A percentile compares a stretch with the other conserved stretches of the same genome.
phyloP scores from a whole-genome alignment of 2,329 filamentous ascomycete genomes.

The Chaetomiaceae sp. region DNA sequence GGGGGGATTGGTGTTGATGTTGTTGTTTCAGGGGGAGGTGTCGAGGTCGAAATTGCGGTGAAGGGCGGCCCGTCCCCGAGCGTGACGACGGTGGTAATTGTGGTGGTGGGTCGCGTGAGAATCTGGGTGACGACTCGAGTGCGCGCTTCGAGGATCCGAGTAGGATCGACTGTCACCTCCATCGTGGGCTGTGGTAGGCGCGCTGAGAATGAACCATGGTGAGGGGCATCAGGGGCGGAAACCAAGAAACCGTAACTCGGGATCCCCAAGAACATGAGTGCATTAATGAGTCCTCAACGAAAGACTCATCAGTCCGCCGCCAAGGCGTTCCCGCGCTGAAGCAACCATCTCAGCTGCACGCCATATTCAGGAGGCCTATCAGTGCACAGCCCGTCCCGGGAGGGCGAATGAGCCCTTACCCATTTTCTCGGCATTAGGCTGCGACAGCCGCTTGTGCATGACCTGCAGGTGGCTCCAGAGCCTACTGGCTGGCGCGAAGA shows the following conservation, averaged over 20 bases:
- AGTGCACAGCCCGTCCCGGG: background rate
- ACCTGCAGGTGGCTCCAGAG: background rate
- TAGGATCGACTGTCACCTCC: background rate
- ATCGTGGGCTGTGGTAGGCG: background rate
- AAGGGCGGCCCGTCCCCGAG: slow-evolving; percentile 22
- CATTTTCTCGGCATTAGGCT: slow-evolving; percentile 8
- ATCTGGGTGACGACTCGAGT: slow-evolving; percentile 35
- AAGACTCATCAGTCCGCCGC: background rate
- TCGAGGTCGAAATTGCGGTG: slow-evolving; percentile 18
- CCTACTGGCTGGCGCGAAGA: background rate
- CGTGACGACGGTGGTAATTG: slow-evolving; percentile 36
- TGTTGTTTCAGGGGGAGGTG: background rate
- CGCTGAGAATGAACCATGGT: background rate
- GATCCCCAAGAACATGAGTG: too few species aligned
- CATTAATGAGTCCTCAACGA: too few species aligned
- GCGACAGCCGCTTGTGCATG: slow-evolving; percentile 7
- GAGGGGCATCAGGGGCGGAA: background rate
- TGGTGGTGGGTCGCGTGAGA: slow-evolving; percentile 33
- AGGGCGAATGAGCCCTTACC: slow-evolving; percentile 7
- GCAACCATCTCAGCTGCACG: slow-evolving; percentile 4
- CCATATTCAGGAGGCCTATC: slow-evolving; percentile 3
- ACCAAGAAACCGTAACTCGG: too few species aligned
- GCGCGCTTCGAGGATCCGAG: slow-evolving; percentile 6
- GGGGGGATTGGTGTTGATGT: slow-evolving; percentile 12
- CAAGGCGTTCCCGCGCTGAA: slow-evolving; percentile 5